A percentile compares a stretch with the other conserved stretches of the same genome.
These are phyloP conservation scores for Tubosaeta sp. DNA, from an alignment of 768 basidiomycete genomes.

Conservation along the genomic window DNA sequence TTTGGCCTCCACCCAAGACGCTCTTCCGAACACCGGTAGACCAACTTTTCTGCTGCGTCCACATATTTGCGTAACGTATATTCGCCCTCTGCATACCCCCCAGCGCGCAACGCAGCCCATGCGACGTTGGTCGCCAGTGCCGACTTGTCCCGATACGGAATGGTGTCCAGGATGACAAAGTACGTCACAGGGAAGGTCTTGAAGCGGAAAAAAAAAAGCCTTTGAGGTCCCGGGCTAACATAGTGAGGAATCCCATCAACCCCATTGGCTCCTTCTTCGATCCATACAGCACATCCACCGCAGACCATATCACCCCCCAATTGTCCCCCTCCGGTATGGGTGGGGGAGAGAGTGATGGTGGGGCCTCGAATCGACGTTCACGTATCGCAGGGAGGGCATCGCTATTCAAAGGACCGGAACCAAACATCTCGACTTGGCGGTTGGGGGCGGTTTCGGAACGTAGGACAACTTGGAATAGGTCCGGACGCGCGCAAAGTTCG, in stretches of 20 bases:
- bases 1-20: slow-evolving; percentile 18
- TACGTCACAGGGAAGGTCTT: slow-evolving; percentile 32
- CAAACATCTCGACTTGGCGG: slow-evolving; percentile 22
- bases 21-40: slow-evolving; percentile 14
- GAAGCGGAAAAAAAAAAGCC: slow-evolving; percentile 29
- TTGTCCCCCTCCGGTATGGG: not conserved
- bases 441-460: slow-evolving; percentile 28
- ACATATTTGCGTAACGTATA: slow-evolving; percentile 14
- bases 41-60: slow-evolving; percentile 14
- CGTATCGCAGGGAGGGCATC: slow-evolving; percentile 11
- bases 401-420: slow-evolving; percentile 10
- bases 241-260: slow-evolving; percentile 9
- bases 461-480: slow-evolving; percentile 30
- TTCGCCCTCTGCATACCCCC: slow-evolving; percentile 22
- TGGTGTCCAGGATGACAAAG: slow-evolving; percentile 26
- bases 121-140: slow-evolving; percentile 19
- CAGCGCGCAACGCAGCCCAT: slow-evolving; percentile 30
- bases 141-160: slow-evolving; percentile 9
- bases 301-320: slow-evolving; percentile 16
- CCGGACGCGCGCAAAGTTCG: slow-evolving; percentile 29
- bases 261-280: not conserved
- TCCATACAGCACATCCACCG: slow-evolving; percentile 22
- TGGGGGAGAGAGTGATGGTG: not conserved
- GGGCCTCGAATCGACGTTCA: slow-evolving; percentile 20
- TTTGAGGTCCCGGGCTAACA: not conserved